Percentiles rank a stretch among this genome's conserved stretches.
These are phyloP conservation scores for Macrophomina tecta DNA, from an alignment of 2,329 filamentous ascomycete genomes.

Conservation along the genomic window DNA sequence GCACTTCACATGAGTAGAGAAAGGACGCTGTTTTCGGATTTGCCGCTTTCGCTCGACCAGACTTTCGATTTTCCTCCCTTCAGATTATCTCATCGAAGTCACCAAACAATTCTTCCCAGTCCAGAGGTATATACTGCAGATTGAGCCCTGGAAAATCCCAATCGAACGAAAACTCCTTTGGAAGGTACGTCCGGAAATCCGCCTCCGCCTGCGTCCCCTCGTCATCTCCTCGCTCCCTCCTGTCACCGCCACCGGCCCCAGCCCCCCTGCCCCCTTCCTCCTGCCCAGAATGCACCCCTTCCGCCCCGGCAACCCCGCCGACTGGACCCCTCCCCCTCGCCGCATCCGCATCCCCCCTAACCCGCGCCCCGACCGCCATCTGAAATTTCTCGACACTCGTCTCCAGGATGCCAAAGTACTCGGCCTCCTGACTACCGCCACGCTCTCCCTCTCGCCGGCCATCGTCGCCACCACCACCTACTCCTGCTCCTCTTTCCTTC, in stretches of 20 bases:
- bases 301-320: background rate
- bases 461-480: too few relatives aligned
- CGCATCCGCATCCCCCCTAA: conserved; percentile 38
- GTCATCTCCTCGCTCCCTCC: conserved; percentile 32
- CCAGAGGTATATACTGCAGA: conserved; percentile 56
- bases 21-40: too few relatives aligned
- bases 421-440: conserved; percentile 38
- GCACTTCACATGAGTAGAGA: too few relatives aligned
- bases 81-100: conserved; percentile 42
- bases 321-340: conserved; percentile 19
- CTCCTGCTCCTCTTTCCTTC: conserved; percentile 36
- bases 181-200: conserved; percentile 61
- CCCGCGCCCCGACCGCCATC: conserved; percentile 42
- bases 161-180: conserved; percentile 62
- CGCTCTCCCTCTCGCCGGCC: too few relatives aligned
- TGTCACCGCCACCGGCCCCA: background rate
- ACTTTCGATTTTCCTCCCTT: background rate
- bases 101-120: conserved; percentile 56
- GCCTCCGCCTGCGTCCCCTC: conserved; percentile 44
- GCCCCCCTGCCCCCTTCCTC: background rate
- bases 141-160: conserved; percentile 64
- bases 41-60: background rate
- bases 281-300: background rate
- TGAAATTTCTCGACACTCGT: conserved; percentile 59
- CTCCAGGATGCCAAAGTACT: conserved; percentile 56